Percentiles rank a stretch among this genome's conserved stretches.
Evolutionary conservation across 1,139 yeast genomes (phyloP).

Genomic region (Magnusiomyces ingens): DNA sequence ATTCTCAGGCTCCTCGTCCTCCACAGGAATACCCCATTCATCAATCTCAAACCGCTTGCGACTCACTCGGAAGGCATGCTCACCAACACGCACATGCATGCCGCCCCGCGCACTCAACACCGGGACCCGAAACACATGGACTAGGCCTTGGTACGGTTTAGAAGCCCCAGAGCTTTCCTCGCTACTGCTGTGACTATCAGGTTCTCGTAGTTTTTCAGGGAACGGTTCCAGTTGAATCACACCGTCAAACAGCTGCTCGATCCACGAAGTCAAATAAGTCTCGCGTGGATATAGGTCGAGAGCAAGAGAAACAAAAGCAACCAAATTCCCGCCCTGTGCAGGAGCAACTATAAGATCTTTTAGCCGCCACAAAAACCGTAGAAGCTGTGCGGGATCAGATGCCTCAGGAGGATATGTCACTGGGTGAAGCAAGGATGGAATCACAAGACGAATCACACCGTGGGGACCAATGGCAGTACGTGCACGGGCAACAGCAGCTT

Average conservation of each 20-base stretch:
- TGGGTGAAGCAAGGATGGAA: conserved; percentile 79
- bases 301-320: conserved; percentile 55
- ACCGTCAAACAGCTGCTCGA: conserved; percentile 62
- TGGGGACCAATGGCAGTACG: conserved; percentile 9
- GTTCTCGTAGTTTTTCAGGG: conserved; percentile 50
- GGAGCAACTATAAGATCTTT: no score
- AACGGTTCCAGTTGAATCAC: conserved; percentile 77
- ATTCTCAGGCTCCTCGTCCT: conserved; percentile 36
- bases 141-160: conserved; percentile 57
- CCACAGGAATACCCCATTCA: conserved; percentile 94
- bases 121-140: conserved; percentile 70
- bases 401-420: conserved; percentile 57
- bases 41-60: conserved; percentile 77
- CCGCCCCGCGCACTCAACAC: conserved; percentile 67
- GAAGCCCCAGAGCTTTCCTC: conserved; percentile 15
- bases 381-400: conserved; percentile 42
- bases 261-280: conserved; percentile 41
- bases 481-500: background rate
- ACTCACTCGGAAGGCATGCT: conserved; percentile 82
- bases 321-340: conserved; percentile 43
- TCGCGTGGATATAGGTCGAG: conserved; percentile 61
- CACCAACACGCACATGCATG: conserved; percentile 70
- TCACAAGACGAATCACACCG: conserved; percentile 53
- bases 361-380: conserved; percentile 41
- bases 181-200: conserved; percentile 47